Evolutionary conservation across 129 eudicot species (phyloP), one percentile per base, ranked within the genome.

Genomic region (Arctium minus): DNA sequence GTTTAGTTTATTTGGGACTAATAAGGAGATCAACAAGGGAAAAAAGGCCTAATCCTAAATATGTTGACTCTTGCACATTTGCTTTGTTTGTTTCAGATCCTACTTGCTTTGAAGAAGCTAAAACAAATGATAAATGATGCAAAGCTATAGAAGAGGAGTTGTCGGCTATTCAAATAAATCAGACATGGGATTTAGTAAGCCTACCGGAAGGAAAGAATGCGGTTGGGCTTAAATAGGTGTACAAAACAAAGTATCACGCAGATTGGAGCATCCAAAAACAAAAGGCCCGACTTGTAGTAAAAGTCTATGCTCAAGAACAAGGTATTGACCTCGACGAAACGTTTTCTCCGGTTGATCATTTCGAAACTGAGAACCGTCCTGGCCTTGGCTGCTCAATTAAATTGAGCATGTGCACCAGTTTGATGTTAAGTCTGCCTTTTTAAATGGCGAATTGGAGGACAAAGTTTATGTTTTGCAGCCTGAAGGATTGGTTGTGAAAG

Each of bases 341-440:
- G 0, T 75, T 74, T 18, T 82, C 85, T 1, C 85, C 64, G 0
- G 69, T 75, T 29, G 50, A 81, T 37, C 37, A 70, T 6, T 82
- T 82, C 75, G 76, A 82, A 75, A 75, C 70, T 8, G 35, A 39
- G 69, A 62, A 13, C 36, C 27, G 3, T 82, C 18, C 39, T 82
- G 3, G 80, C 85, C 15, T 22, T 74, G 3, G 80, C 8, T 4
- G 82, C 82, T 65, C 72, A 69, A 70, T 8, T 76, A 15, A 11
- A 22, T 10, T 65, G 30, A n/a, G 40, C 69, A 9, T 1, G 44
- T 74, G 10, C 50, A 36, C 8, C 85, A 74, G 22, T 64, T 82
- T 60, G 80, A 73, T 56, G 76, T 69, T 11, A 81, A 81, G 31
- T 81, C 74, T 0, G 31, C 85, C n/a, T 81, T 62, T 73, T 81